phyloP scores from a whole-genome alignment of 2,329 filamentous ascomycete genomes.

The Raffaelea albimanens region DNA sequence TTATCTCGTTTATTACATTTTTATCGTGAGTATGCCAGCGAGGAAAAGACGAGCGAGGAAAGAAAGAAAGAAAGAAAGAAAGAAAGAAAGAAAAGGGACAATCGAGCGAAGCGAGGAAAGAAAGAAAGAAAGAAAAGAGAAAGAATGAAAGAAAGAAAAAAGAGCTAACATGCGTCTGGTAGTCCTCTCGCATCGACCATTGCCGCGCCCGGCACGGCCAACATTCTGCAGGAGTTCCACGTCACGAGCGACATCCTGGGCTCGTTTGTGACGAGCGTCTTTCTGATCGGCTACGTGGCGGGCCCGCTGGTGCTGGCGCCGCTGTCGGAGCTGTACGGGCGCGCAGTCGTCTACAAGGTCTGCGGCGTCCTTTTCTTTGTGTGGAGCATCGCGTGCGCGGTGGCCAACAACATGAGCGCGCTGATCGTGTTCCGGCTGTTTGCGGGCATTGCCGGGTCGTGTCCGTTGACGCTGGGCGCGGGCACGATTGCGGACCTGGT shows the following conservation, averaged over 20 bases:
- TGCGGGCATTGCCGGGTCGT: constrained; percentile 50
- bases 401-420: constrained; percentile 35
- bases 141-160: background rate
- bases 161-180: background rate
- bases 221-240: constrained; percentile 40
- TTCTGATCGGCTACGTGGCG: constrained; percentile 52
- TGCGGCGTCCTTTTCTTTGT: constrained; percentile 29
- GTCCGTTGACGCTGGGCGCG: constrained; percentile 60
- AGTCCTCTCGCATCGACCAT: too few relatives aligned
- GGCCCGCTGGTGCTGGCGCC: constrained; percentile 51
- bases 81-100: background rate
- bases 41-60: background rate
- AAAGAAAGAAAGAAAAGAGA: background rate
- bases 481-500: constrained; percentile 59
- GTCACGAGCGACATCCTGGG: constrained; percentile 40
- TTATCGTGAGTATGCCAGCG: constrained; percentile 2
- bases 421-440: constrained; percentile 55
- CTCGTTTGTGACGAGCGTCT: constrained; percentile 58
- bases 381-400: constrained; percentile 42
- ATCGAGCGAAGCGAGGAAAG: background rate
- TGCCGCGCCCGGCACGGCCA: too few relatives aligned
- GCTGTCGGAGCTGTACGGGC: constrained; percentile 49
- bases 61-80: background rate
- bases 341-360: constrained; percentile 32
- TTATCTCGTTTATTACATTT: constrained; percentile 3